phyloP scores from a whole-genome alignment of 1,284 basidiomycete species.

The Malassezia cuniculi region DNA sequence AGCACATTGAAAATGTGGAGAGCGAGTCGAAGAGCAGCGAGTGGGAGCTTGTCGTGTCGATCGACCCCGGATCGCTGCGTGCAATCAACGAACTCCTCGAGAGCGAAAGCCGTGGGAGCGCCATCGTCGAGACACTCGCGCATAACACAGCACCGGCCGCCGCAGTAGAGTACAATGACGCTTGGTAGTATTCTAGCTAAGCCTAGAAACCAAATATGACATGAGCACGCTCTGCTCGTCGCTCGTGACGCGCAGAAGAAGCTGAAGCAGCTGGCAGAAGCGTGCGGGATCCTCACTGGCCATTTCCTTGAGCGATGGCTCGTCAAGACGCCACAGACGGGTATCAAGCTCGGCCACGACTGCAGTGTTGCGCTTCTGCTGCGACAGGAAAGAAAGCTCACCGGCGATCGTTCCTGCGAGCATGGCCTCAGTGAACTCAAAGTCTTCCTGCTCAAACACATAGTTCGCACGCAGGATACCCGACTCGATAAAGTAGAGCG shows the following conservation, averaged over 20 bases:
- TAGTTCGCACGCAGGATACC: slow-evolving; percentile 42
- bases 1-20: slow-evolving; percentile 69
- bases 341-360: slow-evolving; percentile 36
- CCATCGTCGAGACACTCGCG: slow-evolving; percentile 51
- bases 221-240: slow-evolving; percentile 42
- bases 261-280: slow-evolving; percentile 25
- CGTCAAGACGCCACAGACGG: slow-evolving; percentile 33
- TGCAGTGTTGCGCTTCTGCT: slow-evolving; percentile 31
- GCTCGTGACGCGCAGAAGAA: slow-evolving; percentile 31
- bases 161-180: too few relatives aligned
- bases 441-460: slow-evolving; percentile 38
- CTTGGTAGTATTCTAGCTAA: too few relatives aligned
- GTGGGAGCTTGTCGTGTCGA: slow-evolving; percentile 77
- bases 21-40: slow-evolving; percentile 63
- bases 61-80: slow-evolving; percentile 83
- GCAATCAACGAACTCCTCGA: slow-evolving; percentile 78
- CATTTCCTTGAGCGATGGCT: slow-evolving; percentile 16
- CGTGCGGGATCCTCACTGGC: slow-evolving; percentile 12
- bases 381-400: slow-evolving; percentile 33
- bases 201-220: slow-evolving; percentile 37
- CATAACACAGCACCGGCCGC: too few relatives aligned
- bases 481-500: slow-evolving; percentile 38
- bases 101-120: slow-evolving; percentile 68
- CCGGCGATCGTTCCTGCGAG: slow-evolving; percentile 43
- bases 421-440: slow-evolving; percentile 43